These are phyloP conservation scores for Nymphaea colorata DNA, from an alignment of 164 flowering plant genomes.

Conservation along the genomic window DNA sequence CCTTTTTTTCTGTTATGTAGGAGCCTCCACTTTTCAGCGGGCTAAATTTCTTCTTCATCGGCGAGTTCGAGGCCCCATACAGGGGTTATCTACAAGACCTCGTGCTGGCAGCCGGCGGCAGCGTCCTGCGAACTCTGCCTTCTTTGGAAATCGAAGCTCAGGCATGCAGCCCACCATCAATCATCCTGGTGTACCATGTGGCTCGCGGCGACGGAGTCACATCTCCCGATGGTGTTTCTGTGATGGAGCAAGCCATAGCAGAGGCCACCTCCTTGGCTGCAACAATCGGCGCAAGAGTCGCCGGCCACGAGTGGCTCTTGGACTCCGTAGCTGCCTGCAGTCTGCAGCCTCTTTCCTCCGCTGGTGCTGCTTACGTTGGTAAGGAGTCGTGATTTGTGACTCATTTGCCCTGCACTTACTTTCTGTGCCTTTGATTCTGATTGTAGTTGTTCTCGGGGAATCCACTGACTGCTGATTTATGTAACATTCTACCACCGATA, in stretches of 20 bases:
- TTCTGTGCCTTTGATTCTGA: neutral
- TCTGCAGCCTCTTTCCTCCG: conserved; percentile 15
- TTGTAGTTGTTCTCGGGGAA: neutral
- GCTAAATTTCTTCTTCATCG: conserved; percentile 30
- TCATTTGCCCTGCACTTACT: neutral
- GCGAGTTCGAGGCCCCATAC: conserved; percentile 29
- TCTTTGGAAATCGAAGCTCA: neutral
- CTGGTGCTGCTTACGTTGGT: neutral
- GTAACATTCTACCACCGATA: too few species aligned
- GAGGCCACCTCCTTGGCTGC: conserved; percentile 31
- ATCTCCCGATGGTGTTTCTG: conserved; percentile 8
- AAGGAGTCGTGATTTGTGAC: neutral
- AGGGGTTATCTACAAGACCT: conserved; percentile 28
- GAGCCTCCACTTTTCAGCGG: conserved; percentile 40
- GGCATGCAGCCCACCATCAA: conserved; percentile 6
- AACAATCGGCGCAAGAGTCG: conserved; percentile 17
- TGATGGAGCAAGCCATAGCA: conserved; percentile 13
- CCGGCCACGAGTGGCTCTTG: conserved; percentile 46
- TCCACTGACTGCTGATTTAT: too few species aligned
- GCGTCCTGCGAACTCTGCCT: neutral
- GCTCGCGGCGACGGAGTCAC: conserved; percentile 14
- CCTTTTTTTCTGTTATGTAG: conserved; percentile 18
- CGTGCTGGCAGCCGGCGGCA: conserved; percentile 26
- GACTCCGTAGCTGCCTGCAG: conserved; percentile 52
- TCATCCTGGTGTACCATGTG: conserved; percentile 27